Base-by-base conservation (phyloP, 2,329 filamentous ascomycete species). In the Calycina herbarum region DNA sequence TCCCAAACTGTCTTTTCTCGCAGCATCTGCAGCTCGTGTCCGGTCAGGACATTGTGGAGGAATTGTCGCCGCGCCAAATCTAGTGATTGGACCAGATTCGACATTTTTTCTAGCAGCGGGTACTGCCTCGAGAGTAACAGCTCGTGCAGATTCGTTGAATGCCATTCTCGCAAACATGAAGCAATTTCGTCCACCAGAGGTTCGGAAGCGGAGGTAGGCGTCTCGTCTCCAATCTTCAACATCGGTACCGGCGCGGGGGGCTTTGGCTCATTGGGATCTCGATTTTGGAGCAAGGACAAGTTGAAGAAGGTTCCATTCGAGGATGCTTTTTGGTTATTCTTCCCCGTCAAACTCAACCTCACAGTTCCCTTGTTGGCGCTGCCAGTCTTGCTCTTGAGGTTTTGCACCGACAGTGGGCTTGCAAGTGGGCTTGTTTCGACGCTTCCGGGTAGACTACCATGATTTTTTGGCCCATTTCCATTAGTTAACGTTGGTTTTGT, bases 211-310 rank as follows among this genome's bases (percentile, higher is more conserved):
- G 93, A 97, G 0, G 93, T 96, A 1, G 94, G 92, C 1, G 93
- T 97, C 80, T 99, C 95, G 75, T 99, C 95, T 66, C 95, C 95
- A 76, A 99, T 94, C 78, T 97, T 97, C 62, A 99, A 84, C 91
- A 98, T 95, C 4, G 95, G 95, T 8, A 99, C 94, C 0, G 95
- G 95, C 11, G 96, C 96, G 11, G 93, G 87, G 35, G 94, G 95
- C 72, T 92, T 93, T 11, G 89, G 88, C 29, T 82, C 86, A 75
- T 86, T 83, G 1, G 89, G 88, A 72, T 93, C 86, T 68, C 89
- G 86, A 69, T 81, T 79, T 59, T 83, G 76, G 5, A 81, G 80
- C 3, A 82, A 73, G 8, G 84, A 83, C 24, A 85, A 76, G 17
- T 61, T 51, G 15, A 66, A 62, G 11, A 67, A 60, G 45, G 62